A percentile compares a stretch with the other conserved stretches of the same genome.
These are phyloP conservation scores for Boletus holoroseus DNA, from an alignment of 1,284 basidiomycete species.

Conservation along the genomic window DNA sequence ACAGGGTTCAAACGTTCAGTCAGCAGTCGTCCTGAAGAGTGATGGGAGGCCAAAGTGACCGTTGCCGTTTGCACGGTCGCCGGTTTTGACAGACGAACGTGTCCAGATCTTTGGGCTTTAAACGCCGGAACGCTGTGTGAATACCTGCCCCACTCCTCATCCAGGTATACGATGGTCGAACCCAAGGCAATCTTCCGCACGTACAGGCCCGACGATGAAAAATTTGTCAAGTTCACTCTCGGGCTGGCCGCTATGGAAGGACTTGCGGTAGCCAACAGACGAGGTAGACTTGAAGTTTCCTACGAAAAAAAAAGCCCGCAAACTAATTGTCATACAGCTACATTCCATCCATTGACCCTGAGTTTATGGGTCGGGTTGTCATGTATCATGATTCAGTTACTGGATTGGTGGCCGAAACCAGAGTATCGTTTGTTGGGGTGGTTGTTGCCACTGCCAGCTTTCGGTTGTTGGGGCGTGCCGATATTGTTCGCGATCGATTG, in stretches of 20 bases:
- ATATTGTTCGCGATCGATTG: slow-evolving; percentile 68
- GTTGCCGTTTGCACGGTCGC: neutral
- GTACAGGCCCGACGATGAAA: slow-evolving; percentile 48
- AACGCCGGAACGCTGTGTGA: slow-evolving; percentile 4
- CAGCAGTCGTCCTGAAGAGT: neutral
- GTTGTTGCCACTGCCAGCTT: slow-evolving; percentile 57
- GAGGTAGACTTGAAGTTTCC: slow-evolving; percentile 38
- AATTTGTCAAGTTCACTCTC: slow-evolving; percentile 57
- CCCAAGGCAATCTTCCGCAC: slow-evolving; percentile 50
- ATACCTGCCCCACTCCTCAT: neutral
- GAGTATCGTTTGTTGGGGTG: slow-evolving; percentile 44
- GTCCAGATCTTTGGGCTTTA: neutral
- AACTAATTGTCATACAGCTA: slow-evolving; percentile 40
- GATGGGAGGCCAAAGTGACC: neutral
- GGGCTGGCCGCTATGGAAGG: slow-evolving; percentile 68
- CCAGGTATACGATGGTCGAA: slow-evolving; percentile 22
- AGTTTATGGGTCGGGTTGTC: slow-evolving; percentile 58
- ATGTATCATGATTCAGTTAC: slow-evolving; percentile 49
- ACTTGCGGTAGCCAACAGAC: slow-evolving; percentile 63
- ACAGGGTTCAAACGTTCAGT: neutral
- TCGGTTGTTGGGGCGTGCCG: slow-evolving; percentile 59
- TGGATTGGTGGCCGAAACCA: slow-evolving; percentile 61
- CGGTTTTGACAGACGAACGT: slow-evolving; percentile 5
- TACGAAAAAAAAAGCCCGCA: neutral
- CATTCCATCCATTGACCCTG: slow-evolving; percentile 54